phyloP scores from a whole-genome alignment of 2,329 filamentous ascomycete genomes.

The Aspergillus fructus region DNA sequence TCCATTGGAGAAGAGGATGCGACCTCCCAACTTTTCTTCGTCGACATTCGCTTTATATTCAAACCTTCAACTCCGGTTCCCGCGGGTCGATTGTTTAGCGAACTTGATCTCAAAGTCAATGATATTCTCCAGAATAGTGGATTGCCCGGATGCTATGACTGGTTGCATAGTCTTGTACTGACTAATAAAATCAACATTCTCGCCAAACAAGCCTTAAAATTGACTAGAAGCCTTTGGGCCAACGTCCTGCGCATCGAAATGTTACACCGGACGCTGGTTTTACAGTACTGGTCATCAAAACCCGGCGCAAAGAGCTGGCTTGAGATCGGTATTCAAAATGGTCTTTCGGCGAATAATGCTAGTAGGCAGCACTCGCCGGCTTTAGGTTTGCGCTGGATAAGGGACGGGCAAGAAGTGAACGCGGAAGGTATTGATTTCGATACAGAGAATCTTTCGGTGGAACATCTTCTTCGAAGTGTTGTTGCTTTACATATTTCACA shows the following conservation, averaged over 20 bases:
- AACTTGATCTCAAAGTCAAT: constrained; percentile 73
- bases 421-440: constrained; percentile 69
- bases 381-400: constrained; percentile 70
- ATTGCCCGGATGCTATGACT: constrained; percentile 76
- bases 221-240: constrained; percentile 72
- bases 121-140: constrained; percentile 67
- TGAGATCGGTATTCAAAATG: constrained; percentile 68
- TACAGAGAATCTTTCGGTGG: constrained; percentile 66
- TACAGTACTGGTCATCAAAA: constrained; percentile 85
- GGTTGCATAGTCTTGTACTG: constrained; percentile 81
- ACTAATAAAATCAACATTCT: constrained; percentile 88
- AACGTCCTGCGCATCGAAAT: constrained; percentile 75
- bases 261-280: constrained; percentile 75
- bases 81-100: constrained; percentile 59
- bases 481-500: constrained; percentile 73
- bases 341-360: constrained; percentile 13
- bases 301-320: constrained; percentile 82
- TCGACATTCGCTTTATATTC: constrained; percentile 86
- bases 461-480: constrained; percentile 69
- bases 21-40: constrained; percentile 85
- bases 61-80: constrained; percentile 66
- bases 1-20: constrained; percentile 85
- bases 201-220: constrained; percentile 69
- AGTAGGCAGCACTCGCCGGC: constrained; percentile 26
- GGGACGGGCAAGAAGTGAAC: constrained; percentile 72